Percentiles rank a stretch among this genome's conserved stretches.
Evolutionary conservation across 495 filamentous ascomycete species (phyloP).

Genomic region (Penicillium odoratum): DNA sequence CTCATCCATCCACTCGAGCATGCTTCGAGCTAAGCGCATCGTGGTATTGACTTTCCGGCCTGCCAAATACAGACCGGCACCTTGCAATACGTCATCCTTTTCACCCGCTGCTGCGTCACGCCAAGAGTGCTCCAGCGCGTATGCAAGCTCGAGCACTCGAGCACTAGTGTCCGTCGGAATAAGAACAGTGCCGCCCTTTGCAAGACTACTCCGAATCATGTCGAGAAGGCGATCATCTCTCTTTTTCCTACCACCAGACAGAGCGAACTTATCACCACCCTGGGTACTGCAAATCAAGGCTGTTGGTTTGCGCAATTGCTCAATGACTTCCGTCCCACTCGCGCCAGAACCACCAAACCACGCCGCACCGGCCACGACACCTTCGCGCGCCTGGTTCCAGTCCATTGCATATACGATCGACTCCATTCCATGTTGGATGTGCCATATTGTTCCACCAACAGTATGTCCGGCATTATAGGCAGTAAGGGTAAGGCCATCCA

Average conservation of each 20-base stretch:
- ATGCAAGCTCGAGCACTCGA: conserved; percentile 88
- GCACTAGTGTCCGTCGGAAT: conserved; percentile 96
- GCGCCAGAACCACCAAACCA: conserved; percentile 84
- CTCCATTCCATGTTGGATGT: conserved; percentile 95
- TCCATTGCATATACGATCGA: conserved; percentile 97
- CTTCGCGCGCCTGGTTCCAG: conserved; percentile 95
- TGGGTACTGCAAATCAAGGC: conserved; percentile 87
- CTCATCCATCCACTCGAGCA: conserved; percentile 99
- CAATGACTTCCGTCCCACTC: conserved; percentile 85
- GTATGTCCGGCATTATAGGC: conserved; percentile 97
- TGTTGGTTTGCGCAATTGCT: conserved; percentile 88
- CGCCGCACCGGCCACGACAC: conserved; percentile 87
- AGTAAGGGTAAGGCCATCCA: conserved; percentile 92
- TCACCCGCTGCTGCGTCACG: conserved; percentile 58
- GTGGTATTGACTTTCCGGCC: conserved; percentile 77
- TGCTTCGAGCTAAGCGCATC: conserved; percentile 85
- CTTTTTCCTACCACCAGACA: conserved; percentile 70
- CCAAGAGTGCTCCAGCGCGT: conserved; percentile 91
- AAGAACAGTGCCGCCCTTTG: conserved; percentile 85
- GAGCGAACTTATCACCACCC: conserved; percentile 70
- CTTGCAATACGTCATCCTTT: conserved; percentile 57
- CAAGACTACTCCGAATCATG: conserved; percentile 73
- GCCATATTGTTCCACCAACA: conserved; percentile 96
- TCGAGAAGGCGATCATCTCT: conserved; percentile 83
- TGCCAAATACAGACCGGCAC: conserved; percentile 76